Evolutionary conservation across 805 yeast species (phyloP).

Genomic region (Vanderwaltozyma polyspora): DNA sequence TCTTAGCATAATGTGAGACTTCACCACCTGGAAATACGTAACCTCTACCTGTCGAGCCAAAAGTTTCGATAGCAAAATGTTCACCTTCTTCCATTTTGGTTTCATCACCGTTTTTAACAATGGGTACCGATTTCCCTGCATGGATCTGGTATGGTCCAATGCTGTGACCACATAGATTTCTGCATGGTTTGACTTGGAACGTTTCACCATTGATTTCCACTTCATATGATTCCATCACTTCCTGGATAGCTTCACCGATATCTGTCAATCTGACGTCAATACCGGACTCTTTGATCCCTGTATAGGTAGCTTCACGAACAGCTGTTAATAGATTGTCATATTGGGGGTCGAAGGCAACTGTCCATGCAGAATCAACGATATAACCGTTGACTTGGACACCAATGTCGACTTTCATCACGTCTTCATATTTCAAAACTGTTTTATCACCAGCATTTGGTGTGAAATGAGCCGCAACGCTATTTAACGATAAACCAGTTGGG

Average conservation of each 20-base stretch:
- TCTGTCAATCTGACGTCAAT: constrained; percentile 92
- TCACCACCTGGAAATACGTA: constrained; percentile 81
- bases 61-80: constrained; percentile 94
- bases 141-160: constrained; percentile 78
- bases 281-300: constrained; percentile 89
- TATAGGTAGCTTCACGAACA: constrained; percentile 84
- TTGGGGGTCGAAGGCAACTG: constrained; percentile 74
- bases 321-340: constrained; percentile 76
- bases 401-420: constrained; percentile 91
- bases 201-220: constrained; percentile 80
- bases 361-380: constrained; percentile 91
- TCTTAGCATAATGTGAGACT: constrained; percentile 83
- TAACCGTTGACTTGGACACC: constrained; percentile 95
- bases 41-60: constrained; percentile 94
- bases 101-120: constrained; percentile 82
- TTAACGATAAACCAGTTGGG: constrained; percentile 94
- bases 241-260: constrained; percentile 92
- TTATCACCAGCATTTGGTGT: constrained; percentile 95
- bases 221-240: constrained; percentile 94
- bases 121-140: constrained; percentile 94
- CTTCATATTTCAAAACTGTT: constrained; percentile 68
- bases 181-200: constrained; percentile 75
- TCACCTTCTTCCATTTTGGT: constrained; percentile 99
- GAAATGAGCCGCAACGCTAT: constrained; percentile 94
- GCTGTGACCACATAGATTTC: constrained; percentile 91